Percentiles rank a stretch among this genome's conserved stretches.
phyloP scores from a whole-genome alignment of 805 yeast species.

The Saturnispora diversa region DNA sequence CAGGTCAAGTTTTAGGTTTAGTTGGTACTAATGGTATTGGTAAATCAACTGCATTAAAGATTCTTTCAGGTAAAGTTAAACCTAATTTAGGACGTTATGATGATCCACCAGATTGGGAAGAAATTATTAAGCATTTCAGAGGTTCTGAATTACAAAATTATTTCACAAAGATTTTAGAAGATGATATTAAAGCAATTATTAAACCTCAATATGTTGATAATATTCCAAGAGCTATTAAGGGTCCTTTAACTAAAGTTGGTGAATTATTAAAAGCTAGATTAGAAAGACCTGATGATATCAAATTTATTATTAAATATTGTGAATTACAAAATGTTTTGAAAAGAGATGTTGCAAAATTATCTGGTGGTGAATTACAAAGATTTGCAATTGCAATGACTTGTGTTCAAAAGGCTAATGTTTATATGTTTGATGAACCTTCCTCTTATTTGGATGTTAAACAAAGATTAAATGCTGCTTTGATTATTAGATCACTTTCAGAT shows the following conservation, averaged over 20 bases:
- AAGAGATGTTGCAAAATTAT: constrained; percentile 83
- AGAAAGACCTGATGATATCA: constrained; percentile 63
- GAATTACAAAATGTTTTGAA: constrained; percentile 69
- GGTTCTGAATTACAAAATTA: constrained; percentile 96
- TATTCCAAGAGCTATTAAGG: constrained; percentile 91
- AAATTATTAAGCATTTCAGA: constrained; percentile 81
- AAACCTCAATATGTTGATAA: constrained; percentile 99
- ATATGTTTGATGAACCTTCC: constrained; percentile 99
- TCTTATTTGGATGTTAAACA: constrained; percentile 97
- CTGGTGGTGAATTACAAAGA: constrained; percentile 99
- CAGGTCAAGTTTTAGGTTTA: constrained; percentile 95
- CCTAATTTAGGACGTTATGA: constrained; percentile 93
- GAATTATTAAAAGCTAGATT: constrained; percentile 68
- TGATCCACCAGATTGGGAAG: constrained; percentile 97
- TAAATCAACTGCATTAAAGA: constrained; percentile 93
- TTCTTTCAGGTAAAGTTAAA: constrained; percentile 93
- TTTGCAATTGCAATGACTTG: constrained; percentile 97
- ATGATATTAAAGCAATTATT: constrained; percentile 89
- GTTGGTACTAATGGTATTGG: constrained; percentile 99
- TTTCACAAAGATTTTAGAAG: constrained; percentile 89
- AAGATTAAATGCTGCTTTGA: constrained; percentile 94
- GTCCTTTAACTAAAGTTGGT: constrained; percentile 81
- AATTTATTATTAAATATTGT: constrained; percentile 56
- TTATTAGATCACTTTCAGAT: constrained; percentile 76
- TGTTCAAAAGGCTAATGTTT: constrained; percentile 89